phyloP scores from a whole-genome alignment of 768 basidiomycete species.

The Hemileccinum rubropunctum region DNA sequence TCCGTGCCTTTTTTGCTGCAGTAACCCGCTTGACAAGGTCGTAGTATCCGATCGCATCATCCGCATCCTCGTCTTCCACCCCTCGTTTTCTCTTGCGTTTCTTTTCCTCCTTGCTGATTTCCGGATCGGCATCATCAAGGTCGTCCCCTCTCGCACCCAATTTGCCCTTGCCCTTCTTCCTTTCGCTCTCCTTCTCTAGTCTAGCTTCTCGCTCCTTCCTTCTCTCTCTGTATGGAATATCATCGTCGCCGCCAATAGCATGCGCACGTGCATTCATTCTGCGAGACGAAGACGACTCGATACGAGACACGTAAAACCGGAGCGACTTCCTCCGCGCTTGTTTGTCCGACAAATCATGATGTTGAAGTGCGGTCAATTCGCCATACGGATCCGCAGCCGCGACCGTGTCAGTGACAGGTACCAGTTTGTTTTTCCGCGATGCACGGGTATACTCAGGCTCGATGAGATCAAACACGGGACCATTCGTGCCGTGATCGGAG shows the following conservation, averaged over 20 bases:
- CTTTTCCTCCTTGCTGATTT: constrained; percentile 30
- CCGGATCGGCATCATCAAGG: constrained; percentile 57
- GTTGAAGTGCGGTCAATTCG: constrained; percentile 65
- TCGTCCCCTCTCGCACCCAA: constrained; percentile 60
- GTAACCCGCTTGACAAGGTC: constrained; percentile 78
- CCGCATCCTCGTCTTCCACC: constrained; percentile 39
- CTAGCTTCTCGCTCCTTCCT: constrained; percentile 60
- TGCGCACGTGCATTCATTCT: constrained; percentile 69
- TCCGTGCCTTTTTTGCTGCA: constrained; percentile 70
- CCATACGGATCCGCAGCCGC: constrained; percentile 51
- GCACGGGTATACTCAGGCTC: constrained; percentile 59
- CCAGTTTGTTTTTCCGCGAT: constrained; percentile 19
- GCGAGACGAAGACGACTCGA: constrained; percentile 76
- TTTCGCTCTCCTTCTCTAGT: constrained; percentile 44
- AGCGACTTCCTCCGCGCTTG: constrained; percentile 76
- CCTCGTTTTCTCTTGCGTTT: constrained; percentile 39
- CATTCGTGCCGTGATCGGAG: constrained; percentile 17
- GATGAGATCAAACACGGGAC: constrained; percentile 69
- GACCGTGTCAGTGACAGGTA: constrained; percentile 4
- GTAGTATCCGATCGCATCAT: constrained; percentile 78
- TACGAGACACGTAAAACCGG: constrained; percentile 91
- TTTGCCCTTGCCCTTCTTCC: constrained; percentile 30
- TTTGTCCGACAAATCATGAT: constrained; percentile 82
- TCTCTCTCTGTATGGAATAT: constrained; percentile 84
- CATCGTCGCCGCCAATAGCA: constrained; percentile 88